phyloP scores from a whole-genome alignment of 2,329 filamentous ascomycete species.

The Trichophyton rubrum region DNA sequence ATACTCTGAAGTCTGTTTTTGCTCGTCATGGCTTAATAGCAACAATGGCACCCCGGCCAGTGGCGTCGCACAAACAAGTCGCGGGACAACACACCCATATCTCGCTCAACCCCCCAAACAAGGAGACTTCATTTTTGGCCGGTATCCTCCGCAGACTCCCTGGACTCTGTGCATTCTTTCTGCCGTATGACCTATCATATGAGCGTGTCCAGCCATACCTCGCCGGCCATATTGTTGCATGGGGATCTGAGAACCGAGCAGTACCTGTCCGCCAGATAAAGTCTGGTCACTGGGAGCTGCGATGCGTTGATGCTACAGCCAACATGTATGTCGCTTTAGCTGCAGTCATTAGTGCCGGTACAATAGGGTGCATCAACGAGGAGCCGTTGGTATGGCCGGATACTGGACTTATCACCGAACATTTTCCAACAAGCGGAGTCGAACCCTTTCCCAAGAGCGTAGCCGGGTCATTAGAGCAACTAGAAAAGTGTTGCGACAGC shows the following conservation, averaged over 20 bases:
- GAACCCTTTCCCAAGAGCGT: not conserved
- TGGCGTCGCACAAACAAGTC: not conserved
- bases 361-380: not conserved
- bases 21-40: conserved; percentile 11
- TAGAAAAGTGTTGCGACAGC: not conserved
- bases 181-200: conserved; percentile 13
- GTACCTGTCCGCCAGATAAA: conserved; percentile 15
- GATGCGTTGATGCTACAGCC: conserved; percentile 15
- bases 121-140: conserved; percentile 11
- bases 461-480: not conserved
- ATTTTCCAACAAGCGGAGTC: not conserved
- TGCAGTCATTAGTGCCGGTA: conserved; percentile 4
- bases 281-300: conserved; percentile 16
- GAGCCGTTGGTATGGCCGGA: not conserved
- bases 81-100: conserved; percentile 13
- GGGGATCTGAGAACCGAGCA: conserved; percentile 14
- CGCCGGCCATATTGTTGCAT: conserved; percentile 10
- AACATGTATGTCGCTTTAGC: conserved; percentile 18
- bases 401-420: not conserved
- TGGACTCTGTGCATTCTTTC: conserved; percentile 8
- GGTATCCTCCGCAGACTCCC: conserved; percentile 10
- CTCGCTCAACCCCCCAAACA: conserved; percentile 9
- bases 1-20: conserved; percentile 12
- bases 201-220: conserved; percentile 6
- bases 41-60: conserved; percentile 15